phyloP scores from a whole-genome alignment of 2,329 filamentous ascomycete genomes.

The Ceratocystis lukuohia region DNA sequence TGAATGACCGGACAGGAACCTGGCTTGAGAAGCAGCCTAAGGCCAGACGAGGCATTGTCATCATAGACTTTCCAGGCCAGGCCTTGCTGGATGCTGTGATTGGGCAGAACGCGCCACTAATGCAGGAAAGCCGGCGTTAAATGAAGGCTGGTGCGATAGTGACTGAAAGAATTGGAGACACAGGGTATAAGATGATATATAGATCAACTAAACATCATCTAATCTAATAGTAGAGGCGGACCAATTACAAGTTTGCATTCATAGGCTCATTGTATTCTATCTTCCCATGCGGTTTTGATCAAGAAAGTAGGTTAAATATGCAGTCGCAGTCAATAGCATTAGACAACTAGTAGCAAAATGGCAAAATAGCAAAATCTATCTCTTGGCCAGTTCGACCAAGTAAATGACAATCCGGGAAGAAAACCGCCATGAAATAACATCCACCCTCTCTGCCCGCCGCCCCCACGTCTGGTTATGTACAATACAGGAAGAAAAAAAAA shows the following conservation, averaged over 20 bases:
- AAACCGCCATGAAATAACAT: not conserved
- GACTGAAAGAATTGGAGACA: not conserved
- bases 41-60: constrained; percentile 33
- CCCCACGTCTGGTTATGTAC: not conserved
- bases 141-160: not conserved
- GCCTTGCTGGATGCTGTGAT: constrained; percentile 32
- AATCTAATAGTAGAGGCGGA: not conserved
- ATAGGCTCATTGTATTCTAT: not conserved
- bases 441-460: not conserved
- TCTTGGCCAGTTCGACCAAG: not conserved
- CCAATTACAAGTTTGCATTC: not conserved
- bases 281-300: not conserved
- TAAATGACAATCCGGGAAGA: not conserved
- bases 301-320: not conserved
- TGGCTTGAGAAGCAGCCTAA: constrained; percentile 28
- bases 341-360: not conserved
- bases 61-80: constrained; percentile 37
- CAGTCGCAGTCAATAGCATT: not conserved
- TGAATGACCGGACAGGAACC: constrained; percentile 37
- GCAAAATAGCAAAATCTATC: constrained; percentile 1
- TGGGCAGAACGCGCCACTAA: constrained; percentile 28
- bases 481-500: constrained; percentile 8
- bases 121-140: not conserved
- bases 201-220: not conserved
- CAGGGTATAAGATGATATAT: not conserved